phyloP scores from a whole-genome alignment of 176 grass and related monocot species.

The Aegilops bicornis region DNA sequence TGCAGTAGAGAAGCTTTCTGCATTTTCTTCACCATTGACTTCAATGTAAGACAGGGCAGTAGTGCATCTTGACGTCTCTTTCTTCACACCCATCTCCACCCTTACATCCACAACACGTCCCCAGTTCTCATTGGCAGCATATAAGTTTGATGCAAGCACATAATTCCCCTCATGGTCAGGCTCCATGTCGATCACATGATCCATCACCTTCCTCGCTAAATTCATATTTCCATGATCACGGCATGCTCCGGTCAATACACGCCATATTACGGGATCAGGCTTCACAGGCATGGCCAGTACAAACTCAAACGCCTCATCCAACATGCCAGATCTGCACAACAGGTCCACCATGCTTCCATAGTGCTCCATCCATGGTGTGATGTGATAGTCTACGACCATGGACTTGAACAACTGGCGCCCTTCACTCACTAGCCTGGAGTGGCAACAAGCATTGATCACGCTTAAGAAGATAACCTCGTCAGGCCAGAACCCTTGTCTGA shows the following conservation, averaged over 20 bases:
- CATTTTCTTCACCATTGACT: slow-evolving; percentile 30
- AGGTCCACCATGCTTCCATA: slow-evolving; percentile 59
- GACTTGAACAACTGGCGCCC: slow-evolving; percentile 42
- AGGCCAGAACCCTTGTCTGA: slow-evolving; percentile 50
- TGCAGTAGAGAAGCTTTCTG: slow-evolving; percentile 11
- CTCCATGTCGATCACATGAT: slow-evolving; percentile 46
- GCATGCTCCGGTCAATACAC: slow-evolving; percentile 52
- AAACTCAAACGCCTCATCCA: slow-evolving; percentile 49
- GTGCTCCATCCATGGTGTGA: slow-evolving; percentile 60
- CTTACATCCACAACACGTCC: slow-evolving; percentile 43
- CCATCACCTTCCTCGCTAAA: slow-evolving; percentile 46
- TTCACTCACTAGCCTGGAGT: slow-evolving; percentile 33
- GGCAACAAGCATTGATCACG: slow-evolving; percentile 48
- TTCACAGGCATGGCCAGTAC: slow-evolving; percentile 43
- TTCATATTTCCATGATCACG: slow-evolving; percentile 44
- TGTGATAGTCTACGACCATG: slow-evolving; percentile 48
- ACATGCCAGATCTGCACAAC: slow-evolving; percentile 35
- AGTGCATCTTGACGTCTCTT: slow-evolving; percentile 10
- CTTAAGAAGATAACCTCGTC: slow-evolving; percentile 50
- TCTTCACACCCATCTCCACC: slow-evolving; percentile 41
- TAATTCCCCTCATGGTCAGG: slow-evolving; percentile 47
- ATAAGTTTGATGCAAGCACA: slow-evolving; percentile 49
- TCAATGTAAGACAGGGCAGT: slow-evolving; percentile 34
- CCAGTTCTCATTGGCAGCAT: slow-evolving; percentile 59
- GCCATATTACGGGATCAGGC: slow-evolving; percentile 61